phyloP scores from a whole-genome alignment of 371 early-diverging fungal genomes.

The Haplosporangium sp. region DNA sequence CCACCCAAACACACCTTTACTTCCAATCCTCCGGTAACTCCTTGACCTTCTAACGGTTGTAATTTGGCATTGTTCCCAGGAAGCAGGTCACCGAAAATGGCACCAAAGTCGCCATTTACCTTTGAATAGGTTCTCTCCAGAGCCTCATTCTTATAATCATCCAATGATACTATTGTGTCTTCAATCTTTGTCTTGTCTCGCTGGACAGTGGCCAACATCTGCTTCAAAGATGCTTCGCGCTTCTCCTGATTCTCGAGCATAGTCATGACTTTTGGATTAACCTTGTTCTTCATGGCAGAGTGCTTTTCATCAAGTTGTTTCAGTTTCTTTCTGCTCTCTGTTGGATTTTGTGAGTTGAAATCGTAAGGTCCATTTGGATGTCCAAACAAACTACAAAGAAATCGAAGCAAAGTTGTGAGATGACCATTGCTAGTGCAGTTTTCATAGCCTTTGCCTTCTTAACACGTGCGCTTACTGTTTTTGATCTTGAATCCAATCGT shows the following conservation, averaged over 20 bases:
- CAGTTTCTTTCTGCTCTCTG: slow-evolving; percentile 76
- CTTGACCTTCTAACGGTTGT: slow-evolving; percentile 84
- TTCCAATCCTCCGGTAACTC: slow-evolving; percentile 91
- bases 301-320: slow-evolving; percentile 79
- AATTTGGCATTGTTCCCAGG: slow-evolving; percentile 93
- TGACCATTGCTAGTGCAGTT: neutral
- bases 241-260: slow-evolving; percentile 96
- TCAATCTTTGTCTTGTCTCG: slow-evolving; percentile 96
- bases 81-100: slow-evolving; percentile 94
- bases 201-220: slow-evolving; percentile 90
- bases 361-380: slow-evolving; percentile 84
- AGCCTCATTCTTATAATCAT: slow-evolving; percentile 91
- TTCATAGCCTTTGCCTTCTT: neutral
- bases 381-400: slow-evolving; percentile 77
- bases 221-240: slow-evolving; percentile 84
- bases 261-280: slow-evolving; percentile 95
- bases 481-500: slow-evolving; percentile 92
- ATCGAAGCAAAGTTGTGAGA: neutral
- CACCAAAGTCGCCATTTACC: slow-evolving; percentile 96
- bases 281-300: slow-evolving; percentile 84
- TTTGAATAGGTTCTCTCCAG: slow-evolving; percentile 90
- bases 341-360: slow-evolving; percentile 77
- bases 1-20: slow-evolving; percentile 97
- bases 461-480: slow-evolving; percentile 69
- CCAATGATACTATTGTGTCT: slow-evolving; percentile 90